Percentiles rank a stretch among this genome's conserved stretches.
Conservation (phyloP, 2,329 filamentous ascomycete species). For the Colletotrichum orchidophilum region DNA sequence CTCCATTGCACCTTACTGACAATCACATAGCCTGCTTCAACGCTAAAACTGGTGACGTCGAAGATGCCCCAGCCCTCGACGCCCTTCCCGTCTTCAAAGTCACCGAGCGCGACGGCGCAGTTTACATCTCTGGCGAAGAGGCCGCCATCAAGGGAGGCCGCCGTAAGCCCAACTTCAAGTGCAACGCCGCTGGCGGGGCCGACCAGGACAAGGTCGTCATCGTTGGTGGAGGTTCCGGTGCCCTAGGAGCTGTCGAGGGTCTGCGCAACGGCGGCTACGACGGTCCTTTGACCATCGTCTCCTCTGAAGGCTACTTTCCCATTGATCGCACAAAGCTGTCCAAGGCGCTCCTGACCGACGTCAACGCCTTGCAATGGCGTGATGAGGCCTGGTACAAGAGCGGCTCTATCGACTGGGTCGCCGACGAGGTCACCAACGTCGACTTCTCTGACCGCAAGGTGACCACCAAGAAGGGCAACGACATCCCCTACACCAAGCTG, state of each 20-base stretch:
- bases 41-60: conserved; percentile 87
- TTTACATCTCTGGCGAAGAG: conserved; percentile 87
- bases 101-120: conserved; percentile 79
- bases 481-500: conserved; percentile 84
- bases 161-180: conserved; percentile 78
- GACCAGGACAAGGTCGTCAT: conserved; percentile 78
- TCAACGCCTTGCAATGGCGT: conserved; percentile 80
- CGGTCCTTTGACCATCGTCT: conserved; percentile 84
- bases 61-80: conserved; percentile 92
- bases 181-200: conserved; percentile 59
- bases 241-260: conserved; percentile 82
- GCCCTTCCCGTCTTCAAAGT: conserved; percentile 85
- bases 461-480: conserved; percentile 76
- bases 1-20: neutral
- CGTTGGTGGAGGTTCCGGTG: conserved; percentile 87
- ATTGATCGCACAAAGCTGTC: conserved; percentile 96
- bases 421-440: conserved; percentile 75
- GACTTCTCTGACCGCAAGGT: conserved; percentile 81
- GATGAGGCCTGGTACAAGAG: conserved; percentile 80
- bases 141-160: conserved; percentile 79
- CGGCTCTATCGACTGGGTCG: conserved; percentile 65
- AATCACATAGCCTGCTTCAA: conserved; percentile 83
- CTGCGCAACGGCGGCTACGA: conserved; percentile 84
- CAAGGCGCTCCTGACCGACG: conserved; percentile 88
- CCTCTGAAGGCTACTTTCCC: conserved; percentile 83